Percentiles rank a stretch among this genome's conserved stretches.
These are phyloP conservation scores for Ramularia endophylla DNA, from an alignment of 2,329 filamentous ascomycete genomes.

Conservation along the genomic window DNA sequence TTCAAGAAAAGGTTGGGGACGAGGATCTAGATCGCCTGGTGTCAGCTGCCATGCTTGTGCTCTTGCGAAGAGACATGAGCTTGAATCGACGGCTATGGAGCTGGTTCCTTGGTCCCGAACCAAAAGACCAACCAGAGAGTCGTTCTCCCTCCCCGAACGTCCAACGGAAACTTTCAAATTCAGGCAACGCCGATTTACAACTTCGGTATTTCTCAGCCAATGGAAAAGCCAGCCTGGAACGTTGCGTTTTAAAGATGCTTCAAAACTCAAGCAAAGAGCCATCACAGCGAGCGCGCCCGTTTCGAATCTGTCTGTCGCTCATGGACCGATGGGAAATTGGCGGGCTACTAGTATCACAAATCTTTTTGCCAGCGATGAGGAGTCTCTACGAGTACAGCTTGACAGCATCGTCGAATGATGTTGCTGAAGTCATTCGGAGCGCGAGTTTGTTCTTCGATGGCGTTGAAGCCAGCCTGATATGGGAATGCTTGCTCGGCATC, in stretches of 20 bases:
- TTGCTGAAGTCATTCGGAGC: slow-evolving; percentile 82
- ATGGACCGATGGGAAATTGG: slow-evolving; percentile 99
- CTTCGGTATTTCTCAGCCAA: slow-evolving; percentile 70
- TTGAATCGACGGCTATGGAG: slow-evolving; percentile 91
- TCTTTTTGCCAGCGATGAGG: slow-evolving; percentile 80
- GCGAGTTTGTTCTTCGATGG: slow-evolving; percentile 97
- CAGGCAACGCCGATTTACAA: slow-evolving; percentile 51
- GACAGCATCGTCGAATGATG: slow-evolving; percentile 61
- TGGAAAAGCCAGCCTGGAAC: slow-evolving; percentile 67
- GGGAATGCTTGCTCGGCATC: slow-evolving; percentile 38
- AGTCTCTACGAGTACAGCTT: slow-evolving; percentile 71
- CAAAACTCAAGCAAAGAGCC: slow-evolving; percentile 49
- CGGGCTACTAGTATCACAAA: slow-evolving; percentile 75
- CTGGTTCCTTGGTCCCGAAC: slow-evolving; percentile 83
- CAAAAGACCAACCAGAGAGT: slow-evolving; percentile 31
- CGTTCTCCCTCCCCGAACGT: slow-evolving; percentile 18
- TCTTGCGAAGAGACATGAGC: slow-evolving; percentile 90
- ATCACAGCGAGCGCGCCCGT: slow-evolving; percentile 71
- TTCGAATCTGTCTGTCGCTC: slow-evolving; percentile 84
- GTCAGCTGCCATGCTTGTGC: slow-evolving; percentile 77
- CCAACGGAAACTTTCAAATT: slow-evolving; percentile 24
- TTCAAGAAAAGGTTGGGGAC: slow-evolving; percentile 62
- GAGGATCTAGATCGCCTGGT: slow-evolving; percentile 77
- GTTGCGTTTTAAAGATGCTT: slow-evolving; percentile 73
- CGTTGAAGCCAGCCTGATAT: slow-evolving; percentile 90